phyloP scores from a whole-genome alignment of 1,284 basidiomycete species.

The Athelia sp. region DNA sequence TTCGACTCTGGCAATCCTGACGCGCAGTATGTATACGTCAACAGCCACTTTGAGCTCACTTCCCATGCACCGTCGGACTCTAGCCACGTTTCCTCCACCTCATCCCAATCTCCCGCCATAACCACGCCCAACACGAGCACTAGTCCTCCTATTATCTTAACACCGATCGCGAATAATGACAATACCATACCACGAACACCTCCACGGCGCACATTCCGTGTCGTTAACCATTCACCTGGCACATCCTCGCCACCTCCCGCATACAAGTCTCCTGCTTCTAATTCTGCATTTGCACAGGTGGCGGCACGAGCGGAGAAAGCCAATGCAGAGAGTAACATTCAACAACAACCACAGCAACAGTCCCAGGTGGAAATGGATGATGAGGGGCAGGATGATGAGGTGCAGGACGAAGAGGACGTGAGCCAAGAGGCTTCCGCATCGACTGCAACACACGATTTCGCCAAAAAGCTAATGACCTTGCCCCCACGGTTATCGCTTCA shows the following conservation, averaged over 20 bases:
- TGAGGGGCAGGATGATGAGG: background rate
- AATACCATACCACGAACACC: conserved; percentile 21
- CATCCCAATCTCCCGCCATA: background rate
- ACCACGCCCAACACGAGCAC: background rate
- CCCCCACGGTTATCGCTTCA: conserved; percentile 56
- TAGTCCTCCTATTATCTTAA: background rate
- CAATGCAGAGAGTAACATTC: background rate
- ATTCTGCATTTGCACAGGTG: conserved; percentile 6
- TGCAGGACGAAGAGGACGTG: background rate
- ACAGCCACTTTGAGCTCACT: background rate
- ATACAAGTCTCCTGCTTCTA: conserved; percentile 23
- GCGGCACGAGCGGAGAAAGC: conserved; percentile 7
- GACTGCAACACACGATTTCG: background rate
- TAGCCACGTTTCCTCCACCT: background rate
- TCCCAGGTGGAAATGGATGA: background rate
- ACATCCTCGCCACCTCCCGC: conserved; percentile 37
- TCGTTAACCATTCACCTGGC: conserved; percentile 29
- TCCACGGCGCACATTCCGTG: conserved; percentile 29
- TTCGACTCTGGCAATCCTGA: conserved; percentile 7
- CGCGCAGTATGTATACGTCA: conserved; percentile 12
- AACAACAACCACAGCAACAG: background rate
- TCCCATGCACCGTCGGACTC: conserved; percentile 1
- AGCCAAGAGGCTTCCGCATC: background rate
- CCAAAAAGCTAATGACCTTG: conserved; percentile 28
- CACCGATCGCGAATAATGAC: background rate